A percentile compares a stretch with the other conserved stretches of the same genome.
Evolutionary conservation across 192 early-diverging fungal species (phyloP).

Genomic region (Coemansia asiatica): DNA sequence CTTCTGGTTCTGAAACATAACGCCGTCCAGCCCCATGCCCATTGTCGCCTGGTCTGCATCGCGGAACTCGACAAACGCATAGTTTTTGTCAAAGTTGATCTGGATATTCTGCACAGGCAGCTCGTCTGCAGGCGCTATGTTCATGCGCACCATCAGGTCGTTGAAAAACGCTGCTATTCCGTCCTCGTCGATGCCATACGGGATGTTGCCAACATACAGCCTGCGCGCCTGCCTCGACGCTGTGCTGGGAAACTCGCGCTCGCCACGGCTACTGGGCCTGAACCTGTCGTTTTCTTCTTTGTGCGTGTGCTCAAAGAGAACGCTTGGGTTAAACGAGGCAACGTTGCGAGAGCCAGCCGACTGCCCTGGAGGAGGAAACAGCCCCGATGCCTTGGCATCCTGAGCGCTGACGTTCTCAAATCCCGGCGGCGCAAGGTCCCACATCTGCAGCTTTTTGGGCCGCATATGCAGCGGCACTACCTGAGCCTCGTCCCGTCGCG

Average conservation of each 20-base stretch:
- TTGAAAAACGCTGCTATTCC: slow-evolving; percentile 83
- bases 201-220: slow-evolving; percentile 91
- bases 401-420: slow-evolving; percentile 81
- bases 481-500: slow-evolving; percentile 10
- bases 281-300: slow-evolving; percentile 52
- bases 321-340: slow-evolving; percentile 46
- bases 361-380: slow-evolving; percentile 39
- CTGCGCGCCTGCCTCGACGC: slow-evolving; percentile 76
- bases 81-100: slow-evolving; percentile 92
- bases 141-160: slow-evolving; percentile 74
- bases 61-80: slow-evolving; percentile 96
- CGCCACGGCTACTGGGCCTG: slow-evolving; percentile 43
- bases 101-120: slow-evolving; percentile 76
- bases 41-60: slow-evolving; percentile 84
- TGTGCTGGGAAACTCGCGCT: slow-evolving; percentile 51
- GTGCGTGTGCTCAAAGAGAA: slow-evolving; percentile 53
- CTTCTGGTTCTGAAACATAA: slow-evolving; percentile 76
- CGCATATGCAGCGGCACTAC: slow-evolving; percentile 79
- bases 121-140: slow-evolving; percentile 68
- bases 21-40: slow-evolving; percentile 92
- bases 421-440: slow-evolving; percentile 90
- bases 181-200: slow-evolving; percentile 70
- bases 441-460: slow-evolving; percentile 77
- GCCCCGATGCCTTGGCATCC: slow-evolving; percentile 87
- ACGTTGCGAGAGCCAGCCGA: slow-evolving; percentile 43